Base-by-base conservation (phyloP, 1,284 basidiomycete species). In the Pyrrhoderma noxium region DNA sequence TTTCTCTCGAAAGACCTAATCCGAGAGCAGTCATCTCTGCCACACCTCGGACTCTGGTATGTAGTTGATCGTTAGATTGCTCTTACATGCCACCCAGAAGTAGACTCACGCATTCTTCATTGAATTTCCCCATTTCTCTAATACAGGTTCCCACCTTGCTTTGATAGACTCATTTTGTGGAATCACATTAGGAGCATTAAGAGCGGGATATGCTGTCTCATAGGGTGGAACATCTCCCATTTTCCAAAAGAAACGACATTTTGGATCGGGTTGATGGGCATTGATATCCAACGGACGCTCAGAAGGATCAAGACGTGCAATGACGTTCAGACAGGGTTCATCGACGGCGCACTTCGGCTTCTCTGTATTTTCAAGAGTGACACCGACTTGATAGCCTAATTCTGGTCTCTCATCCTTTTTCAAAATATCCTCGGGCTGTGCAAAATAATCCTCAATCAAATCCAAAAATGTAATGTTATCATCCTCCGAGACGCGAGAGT, bases 191-290 rank as follows among this genome's bases (percentile, higher is more conserved):
- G 81, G 73, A 21, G 87, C 83, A 61, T 89, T 89, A 49, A 90
- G 66, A 2, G 67, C 73, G 0, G 89, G 86, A 62, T 83, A 93
- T 42, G 75, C 71, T 0, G 89, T 90, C 60, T 84, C 71, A 60
- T 90, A 88, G 0, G 89, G 87, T 0, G 89, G 87, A 8, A 69
- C 69, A 48, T 80, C 74, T 54, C 79, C 75, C 90, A 93, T 93
- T 60, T 79, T 85, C 79, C 89, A 92, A 68, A 94, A 94, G 74
- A 93, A 93, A 58, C 92, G 77, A 63, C 89, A 93, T 67, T 95
- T 95, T 0, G 92, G 93, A 64, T 95, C 92, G 0, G 90, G 89
- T 8, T 77, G 73, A 59, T 92, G 86, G 1, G 73, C 82, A 23
- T 71, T 72, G 53, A 88, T 82, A 64, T 95, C 93, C 43, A 95